Evolutionary conservation across 257 asterid genomes (phyloP).

Genomic region (Scutellaria galericulata): DNA sequence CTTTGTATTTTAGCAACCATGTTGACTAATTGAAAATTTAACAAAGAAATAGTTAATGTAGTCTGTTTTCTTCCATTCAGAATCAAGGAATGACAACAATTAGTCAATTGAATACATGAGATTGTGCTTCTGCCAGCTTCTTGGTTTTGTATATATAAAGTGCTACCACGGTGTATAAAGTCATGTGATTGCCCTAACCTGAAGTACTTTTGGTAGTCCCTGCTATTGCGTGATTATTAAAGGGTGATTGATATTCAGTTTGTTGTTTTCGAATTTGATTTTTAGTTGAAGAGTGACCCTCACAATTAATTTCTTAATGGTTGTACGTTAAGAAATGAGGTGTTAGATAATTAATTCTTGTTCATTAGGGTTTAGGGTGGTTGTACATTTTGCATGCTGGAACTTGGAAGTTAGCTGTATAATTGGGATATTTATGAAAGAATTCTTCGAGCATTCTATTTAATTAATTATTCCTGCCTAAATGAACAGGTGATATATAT

Average conservation of each 20-base stretch:
- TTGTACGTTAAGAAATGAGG: constrained; percentile 18
- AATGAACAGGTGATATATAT: constrained; percentile 83
- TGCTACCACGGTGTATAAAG: background rate
- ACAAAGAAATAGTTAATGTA: background rate
- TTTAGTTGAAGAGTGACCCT: constrained; percentile 20
- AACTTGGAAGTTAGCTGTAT: constrained; percentile 23
- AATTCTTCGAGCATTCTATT: constrained; percentile 18
- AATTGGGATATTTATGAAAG: constrained; percentile 12
- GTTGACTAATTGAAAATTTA: background rate
- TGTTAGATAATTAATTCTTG: constrained; percentile 21
- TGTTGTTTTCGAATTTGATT: constrained; percentile 24
- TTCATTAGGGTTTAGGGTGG: constrained; percentile 26
- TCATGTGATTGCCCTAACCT: constrained; percentile 17
- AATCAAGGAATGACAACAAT: constrained; percentile 22
- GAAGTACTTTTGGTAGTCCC: constrained; percentile 10
- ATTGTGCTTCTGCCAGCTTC: constrained; percentile 9
- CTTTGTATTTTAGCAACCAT: too few relatives aligned
- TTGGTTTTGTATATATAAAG: background rate
- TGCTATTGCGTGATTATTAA: background rate
- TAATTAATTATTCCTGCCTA: constrained; percentile 23
- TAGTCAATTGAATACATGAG: constrained; percentile 8
- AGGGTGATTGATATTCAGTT: constrained; percentile 14
- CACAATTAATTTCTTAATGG: constrained; percentile 3
- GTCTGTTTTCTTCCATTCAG: constrained; percentile 7
- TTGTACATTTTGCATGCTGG: constrained; percentile 29